Evolutionary conservation across 495 filamentous ascomycete genomes (phyloP).

Genomic region (Daldinia grandis): DNA sequence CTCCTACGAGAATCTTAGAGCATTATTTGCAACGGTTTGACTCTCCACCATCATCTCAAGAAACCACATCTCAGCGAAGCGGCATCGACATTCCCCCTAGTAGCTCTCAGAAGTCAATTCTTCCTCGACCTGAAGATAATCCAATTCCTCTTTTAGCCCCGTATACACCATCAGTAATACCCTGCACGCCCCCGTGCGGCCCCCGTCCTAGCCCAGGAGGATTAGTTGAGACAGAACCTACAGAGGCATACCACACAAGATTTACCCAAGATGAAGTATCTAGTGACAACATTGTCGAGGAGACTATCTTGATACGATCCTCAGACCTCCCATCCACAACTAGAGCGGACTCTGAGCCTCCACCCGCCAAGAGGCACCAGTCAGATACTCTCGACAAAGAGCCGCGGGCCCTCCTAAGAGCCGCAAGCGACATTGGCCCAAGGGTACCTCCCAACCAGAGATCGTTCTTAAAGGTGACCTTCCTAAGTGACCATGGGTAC

Average conservation of each 20-base stretch:
- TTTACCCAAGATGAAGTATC: slow-evolving; percentile 10
- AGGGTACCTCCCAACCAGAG: slow-evolving; percentile 10
- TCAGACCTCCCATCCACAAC: slow-evolving; percentile 28
- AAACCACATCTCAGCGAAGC: slow-evolving; percentile 22
- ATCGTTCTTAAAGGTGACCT: slow-evolving; percentile 23
- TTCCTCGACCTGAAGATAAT: slow-evolving; percentile 4
- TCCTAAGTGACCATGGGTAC: slow-evolving; percentile 37
- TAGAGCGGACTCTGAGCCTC: slow-evolving; percentile 52
- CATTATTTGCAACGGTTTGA: slow-evolving; percentile 49
- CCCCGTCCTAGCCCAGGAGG: neutral
- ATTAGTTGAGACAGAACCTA: neutral
- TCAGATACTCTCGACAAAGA: slow-evolving; percentile 23
- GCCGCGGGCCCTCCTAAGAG: slow-evolving; percentile 15
- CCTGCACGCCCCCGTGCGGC: slow-evolving; percentile 30
- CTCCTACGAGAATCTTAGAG: slow-evolving; percentile 54
- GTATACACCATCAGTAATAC: slow-evolving; percentile 34
- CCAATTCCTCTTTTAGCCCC: slow-evolving; percentile 4
- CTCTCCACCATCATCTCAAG: slow-evolving; percentile 33
- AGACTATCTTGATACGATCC: slow-evolving; percentile 39
- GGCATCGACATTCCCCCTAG: neutral
- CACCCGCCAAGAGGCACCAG: slow-evolving; percentile 40
- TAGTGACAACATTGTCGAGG: slow-evolving; percentile 37
- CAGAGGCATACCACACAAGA: neutral
- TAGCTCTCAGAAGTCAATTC: neutral
- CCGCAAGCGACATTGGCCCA: slow-evolving; percentile 52